These are phyloP conservation scores for Pseudophaeomoniella oleicola DNA, from an alignment of 2,329 filamentous ascomycete species.

Conservation along the genomic window DNA sequence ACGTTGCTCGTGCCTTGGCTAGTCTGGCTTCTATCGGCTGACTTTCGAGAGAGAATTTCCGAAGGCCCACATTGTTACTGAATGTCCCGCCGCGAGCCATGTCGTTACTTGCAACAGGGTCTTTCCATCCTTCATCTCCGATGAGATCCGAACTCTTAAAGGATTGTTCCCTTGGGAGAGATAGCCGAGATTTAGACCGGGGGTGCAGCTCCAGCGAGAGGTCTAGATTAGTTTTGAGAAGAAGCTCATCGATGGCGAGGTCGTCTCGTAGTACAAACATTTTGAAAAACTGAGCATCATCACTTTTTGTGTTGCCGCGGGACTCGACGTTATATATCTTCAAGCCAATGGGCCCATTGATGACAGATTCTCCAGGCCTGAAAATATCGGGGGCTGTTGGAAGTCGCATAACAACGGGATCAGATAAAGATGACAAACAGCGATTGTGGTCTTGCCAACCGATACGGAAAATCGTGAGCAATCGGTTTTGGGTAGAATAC, in stretches of 20 bases:
- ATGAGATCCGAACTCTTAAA: slow-evolving; percentile 6
- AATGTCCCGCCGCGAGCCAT: not conserved
- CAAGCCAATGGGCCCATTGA: not conserved
- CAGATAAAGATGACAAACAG: not conserved
- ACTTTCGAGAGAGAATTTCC: no score
- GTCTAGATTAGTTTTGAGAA: not conserved
- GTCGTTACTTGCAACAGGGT: slow-evolving; percentile 6
- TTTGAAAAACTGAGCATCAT: not conserved
- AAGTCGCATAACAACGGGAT: not conserved
- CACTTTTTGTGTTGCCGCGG: not conserved
- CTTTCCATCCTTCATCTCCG: slow-evolving; percentile 5
- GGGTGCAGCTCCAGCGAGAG: not conserved
- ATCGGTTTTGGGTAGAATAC: slow-evolving; percentile 22
- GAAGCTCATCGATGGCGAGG: not conserved
- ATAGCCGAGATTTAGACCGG: not conserved
- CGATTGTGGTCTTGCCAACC: slow-evolving; percentile 3
- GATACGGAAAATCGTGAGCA: slow-evolving; percentile 20
- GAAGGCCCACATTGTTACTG: not conserved
- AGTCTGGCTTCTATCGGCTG: not conserved
- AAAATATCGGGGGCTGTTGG: not conserved
- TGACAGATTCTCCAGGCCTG: not conserved
- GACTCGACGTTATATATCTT: not conserved
- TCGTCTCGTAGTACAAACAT: not conserved
- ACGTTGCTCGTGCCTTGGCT: not conserved
- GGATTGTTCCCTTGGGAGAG: not conserved